phyloP scores from a whole-genome alignment of 192 early-diverging fungal genomes.

The Mortierella hygrophila region DNA sequence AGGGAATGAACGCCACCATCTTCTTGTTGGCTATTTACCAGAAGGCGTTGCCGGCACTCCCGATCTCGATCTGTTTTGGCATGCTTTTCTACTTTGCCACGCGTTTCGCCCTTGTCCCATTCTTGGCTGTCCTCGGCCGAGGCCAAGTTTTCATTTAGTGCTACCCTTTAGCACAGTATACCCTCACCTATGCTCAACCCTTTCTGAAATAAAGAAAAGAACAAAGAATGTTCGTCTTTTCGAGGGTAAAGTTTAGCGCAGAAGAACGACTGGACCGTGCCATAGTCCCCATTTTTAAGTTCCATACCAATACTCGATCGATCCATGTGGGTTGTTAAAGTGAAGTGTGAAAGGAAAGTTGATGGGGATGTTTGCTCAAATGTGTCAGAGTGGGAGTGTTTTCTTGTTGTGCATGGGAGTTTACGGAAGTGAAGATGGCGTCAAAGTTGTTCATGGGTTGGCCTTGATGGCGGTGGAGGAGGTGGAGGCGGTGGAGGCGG shows the following conservation, averaged over 20 bases:
- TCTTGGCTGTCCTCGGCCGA: conserved; percentile 35
- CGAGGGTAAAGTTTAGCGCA: not conserved
- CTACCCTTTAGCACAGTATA: not conserved
- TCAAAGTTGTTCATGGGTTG: not conserved
- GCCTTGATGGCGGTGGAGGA: not conserved
- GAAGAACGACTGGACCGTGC: not conserved
- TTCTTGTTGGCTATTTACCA: conserved; percentile 85
- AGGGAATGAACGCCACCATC: conserved; percentile 88
- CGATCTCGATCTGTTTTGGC: conserved; percentile 90
- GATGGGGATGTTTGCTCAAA: not conserved
- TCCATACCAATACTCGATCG: not conserved
- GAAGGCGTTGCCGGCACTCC: conserved; percentile 88
- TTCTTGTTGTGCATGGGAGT: not conserved
- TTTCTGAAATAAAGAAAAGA: not conserved
- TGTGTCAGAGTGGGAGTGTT: not conserved
- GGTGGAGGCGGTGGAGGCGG: not conserved
- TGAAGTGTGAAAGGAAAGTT: not conserved
- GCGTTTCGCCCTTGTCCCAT: conserved; percentile 63
- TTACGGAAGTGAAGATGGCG: not conserved
- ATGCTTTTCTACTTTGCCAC: conserved; percentile 84
- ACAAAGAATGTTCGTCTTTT: not conserved
- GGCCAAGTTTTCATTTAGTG: conserved; percentile 42
- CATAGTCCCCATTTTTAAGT: not conserved
- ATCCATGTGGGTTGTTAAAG: not conserved
- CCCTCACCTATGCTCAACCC: not conserved